Evolutionary conservation across 495 filamentous ascomycete genomes (phyloP), one percentile per base, ranked within the genome.

Genomic region (Mycothermus thermophilus): DNA sequence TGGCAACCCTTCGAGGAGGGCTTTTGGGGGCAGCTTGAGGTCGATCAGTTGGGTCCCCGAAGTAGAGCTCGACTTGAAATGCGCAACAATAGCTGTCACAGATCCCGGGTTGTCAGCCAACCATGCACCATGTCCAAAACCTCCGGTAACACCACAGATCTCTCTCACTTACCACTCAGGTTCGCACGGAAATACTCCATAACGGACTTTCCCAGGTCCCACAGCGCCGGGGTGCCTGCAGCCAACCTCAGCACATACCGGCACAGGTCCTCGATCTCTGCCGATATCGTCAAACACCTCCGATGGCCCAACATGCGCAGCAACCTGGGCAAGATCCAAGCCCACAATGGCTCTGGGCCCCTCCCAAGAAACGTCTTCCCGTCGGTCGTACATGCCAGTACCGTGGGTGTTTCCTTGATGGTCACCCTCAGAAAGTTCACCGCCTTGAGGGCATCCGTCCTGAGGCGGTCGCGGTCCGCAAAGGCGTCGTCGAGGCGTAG

Each of bases 321-420:
- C 25, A 85, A 39, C 46, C 69, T 71, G 10, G 78, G 74, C 13
- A 83, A 51, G 5, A 96, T 60, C 83, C 85, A 90, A n/a, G 83
- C 50, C 60, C 77, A 82, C 15, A 93, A 61, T 9, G 80, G 83
- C 16, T 77, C 71, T 26, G 57, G 52, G 25, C 67, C 63, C 34
- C 67, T 63, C 34, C 65, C 64, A 18, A 62, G 47, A 38, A 59
- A 62, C 21, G 35, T 44, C 22, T 47, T 46, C 1, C 40, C 39
- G 13, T 58, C 57, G 24, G 59, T 55, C 11, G 54, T 50, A 30
- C 52, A 72, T 29, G 69, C 64, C n/a, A 95, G 56, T 10, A 80
- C 70, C 23, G 72, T 61, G 0, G 90, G 87, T 3, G 75, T 79
- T 46, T 83, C 79, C 34, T 72, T 66, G 38, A 95, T 66, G 5